Conservation (phyloP, 495 filamentous ascomycete genomes). For the Hyphodiscus hymeniophilus region DNA sequence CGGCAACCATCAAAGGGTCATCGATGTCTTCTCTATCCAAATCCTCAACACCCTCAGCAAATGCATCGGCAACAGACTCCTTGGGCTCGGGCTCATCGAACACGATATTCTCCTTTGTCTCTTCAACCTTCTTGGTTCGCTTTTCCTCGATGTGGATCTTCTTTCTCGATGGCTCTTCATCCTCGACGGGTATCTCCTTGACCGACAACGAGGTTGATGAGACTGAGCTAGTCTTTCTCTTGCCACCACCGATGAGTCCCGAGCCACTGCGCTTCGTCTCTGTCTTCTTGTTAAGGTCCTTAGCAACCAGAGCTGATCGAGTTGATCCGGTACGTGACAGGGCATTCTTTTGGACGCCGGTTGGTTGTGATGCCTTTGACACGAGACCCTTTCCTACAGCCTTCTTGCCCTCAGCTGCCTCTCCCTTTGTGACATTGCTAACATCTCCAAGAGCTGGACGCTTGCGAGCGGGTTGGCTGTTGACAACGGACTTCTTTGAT, state of each 20-base stretch:
- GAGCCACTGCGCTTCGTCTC: constrained; percentile 67
- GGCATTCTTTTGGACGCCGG: constrained; percentile 71
- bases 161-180: constrained; percentile 43
- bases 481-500: constrained; percentile 61
- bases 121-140: constrained; percentile 16
- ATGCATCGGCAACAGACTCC: constrained; percentile 25
- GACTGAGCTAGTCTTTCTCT: constrained; percentile 53
- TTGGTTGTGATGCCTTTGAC: constrained; percentile 68
- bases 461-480: constrained; percentile 46
- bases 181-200: constrained; percentile 53
- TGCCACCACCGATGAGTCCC: constrained; percentile 49
- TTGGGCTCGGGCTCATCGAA: constrained; percentile 23
- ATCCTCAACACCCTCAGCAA: constrained; percentile 46
- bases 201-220: constrained; percentile 39
- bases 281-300: constrained; percentile 58
- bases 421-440: constrained; percentile 84
- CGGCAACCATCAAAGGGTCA: constrained; percentile 94
- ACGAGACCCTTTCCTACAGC: constrained; percentile 44
- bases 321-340: constrained; percentile 49
- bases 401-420: constrained; percentile 68
- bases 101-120: constrained; percentile 11
- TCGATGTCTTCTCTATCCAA: constrained; percentile 82
- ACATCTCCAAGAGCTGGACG: constrained; percentile 83
- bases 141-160: constrained; percentile 32
- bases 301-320: constrained; percentile 52